These are phyloP conservation scores for Yarrowia yakushimensis DNA, from an alignment of 805 yeast species.

Conservation along the genomic window DNA sequence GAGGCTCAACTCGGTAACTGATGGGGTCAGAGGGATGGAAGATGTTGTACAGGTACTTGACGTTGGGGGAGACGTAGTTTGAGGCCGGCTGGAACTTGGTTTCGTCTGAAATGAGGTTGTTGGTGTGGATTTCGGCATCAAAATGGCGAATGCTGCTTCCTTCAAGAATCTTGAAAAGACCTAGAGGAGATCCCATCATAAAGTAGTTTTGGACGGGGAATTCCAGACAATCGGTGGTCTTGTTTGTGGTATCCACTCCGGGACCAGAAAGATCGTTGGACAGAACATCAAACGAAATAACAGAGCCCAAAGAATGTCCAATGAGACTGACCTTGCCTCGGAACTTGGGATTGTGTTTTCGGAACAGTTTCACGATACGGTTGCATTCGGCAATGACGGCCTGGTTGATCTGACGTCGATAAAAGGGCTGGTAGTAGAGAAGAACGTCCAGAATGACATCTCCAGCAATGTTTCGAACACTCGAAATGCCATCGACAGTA, in stretches of 20 bases:
- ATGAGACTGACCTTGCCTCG: conserved; percentile 77
- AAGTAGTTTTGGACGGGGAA: conserved; percentile 75
- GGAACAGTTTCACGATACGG: conserved; percentile 54
- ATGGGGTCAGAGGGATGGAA: conserved; percentile 92
- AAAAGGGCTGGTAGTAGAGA: conserved; percentile 65
- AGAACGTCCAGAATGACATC: conserved; percentile 84
- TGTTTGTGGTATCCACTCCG: conserved; percentile 46
- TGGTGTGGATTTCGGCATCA: neutral
- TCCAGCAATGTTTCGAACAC: conserved; percentile 71
- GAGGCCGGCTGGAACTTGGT: neutral
- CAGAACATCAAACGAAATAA: conserved; percentile 73
- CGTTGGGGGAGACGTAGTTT: conserved; percentile 36
- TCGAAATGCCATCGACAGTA: conserved; percentile 67
- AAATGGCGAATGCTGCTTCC: conserved; percentile 50
- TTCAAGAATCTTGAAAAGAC: conserved; percentile 74
- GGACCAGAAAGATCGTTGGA: conserved; percentile 32
- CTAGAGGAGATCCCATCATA: conserved; percentile 86
- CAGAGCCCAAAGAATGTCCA: conserved; percentile 92
- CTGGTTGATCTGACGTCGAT: conserved; percentile 56
- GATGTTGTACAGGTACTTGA: conserved; percentile 66
- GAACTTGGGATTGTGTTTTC: conserved; percentile 46
- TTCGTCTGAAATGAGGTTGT: conserved; percentile 27
- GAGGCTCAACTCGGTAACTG: conserved; percentile 85
- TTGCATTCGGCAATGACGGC: conserved; percentile 66
- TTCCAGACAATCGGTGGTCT: conserved; percentile 42